These are phyloP conservation scores for rapeseed (Brassica napus) DNA, from an alignment of 345 rosid species.

Conservation along the genomic window Da-Ae NC_063444.1:1166001-1166500, in stretches of 20 bases:
- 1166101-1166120: conserved; percentile 51
- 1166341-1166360: conserved; percentile 50
- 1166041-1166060: conserved; percentile 65
- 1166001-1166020: neutral
- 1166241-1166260: conserved; percentile 47
- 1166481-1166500: conserved; percentile 96
- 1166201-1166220: too few species aligned
- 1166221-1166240: neutral
- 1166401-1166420: conserved; percentile 69
- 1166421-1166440: conserved; percentile 81
- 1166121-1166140: conserved; percentile 50
- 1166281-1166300: conserved; percentile 61
- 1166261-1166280: conserved; percentile 62
- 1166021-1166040: neutral
- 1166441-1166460: conserved; percentile 77
- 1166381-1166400: conserved; percentile 66
- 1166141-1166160: conserved; percentile 37
- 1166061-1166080: conserved; percentile 45
- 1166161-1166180: neutral
- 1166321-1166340: conserved; percentile 64
- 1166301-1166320: conserved; percentile 56
- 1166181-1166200: neutral
- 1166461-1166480: conserved; percentile 82
- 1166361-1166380: conserved; percentile 77
- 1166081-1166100: conserved; percentile 74